Evolutionary conservation across 2,329 filamentous ascomycete species (phyloP), one percentile per base, ranked within the genome.

Genomic region (Penicillium sp.): DNA sequence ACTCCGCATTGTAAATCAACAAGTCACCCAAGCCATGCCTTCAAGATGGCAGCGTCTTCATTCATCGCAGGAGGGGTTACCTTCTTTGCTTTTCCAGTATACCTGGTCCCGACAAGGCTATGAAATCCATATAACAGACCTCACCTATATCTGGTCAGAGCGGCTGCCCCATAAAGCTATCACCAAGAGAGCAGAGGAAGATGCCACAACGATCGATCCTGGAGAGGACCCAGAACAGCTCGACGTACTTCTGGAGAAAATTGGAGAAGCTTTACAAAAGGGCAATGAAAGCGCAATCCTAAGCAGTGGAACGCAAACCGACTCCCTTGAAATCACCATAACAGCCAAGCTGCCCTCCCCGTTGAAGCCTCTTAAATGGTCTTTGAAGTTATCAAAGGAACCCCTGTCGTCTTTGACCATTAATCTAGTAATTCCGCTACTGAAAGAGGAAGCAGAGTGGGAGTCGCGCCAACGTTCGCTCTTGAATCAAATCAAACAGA

Each of bases 151-250:
- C 21, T 84, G 81, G 81, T 69, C 69, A 26, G 77, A 81, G 61
- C 65, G 62, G 17, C 57, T 81, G 37, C 67, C 69, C 43, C 65
- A 69, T 35, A 58, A 66, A 34, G 66, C 71, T 12, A 75, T 83
- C 31, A 59, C 78, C 22, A 58, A 66, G 21, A 70, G 74, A 56
- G 78, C 80, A 6, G 65, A 71, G 19, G 62, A 73, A 12, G 64
- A 71, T 45, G 69, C 72, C 38, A 76, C 78, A 15, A 79, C 75
- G 19, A 82, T 84, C 51, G 81, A 83, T 62, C 78, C 81, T 2
- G 77, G 73, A 57, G 76, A 80, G 63, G 77, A 77, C 53, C 61
- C 68, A 6, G 68, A 73, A n/a, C 81, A 84, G 59, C 72, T 79
- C 49, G 60, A 66, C 26, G 75, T 82, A 15, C 69, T 84, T 2